Evolutionary conservation across 2,329 filamentous ascomycete species (phyloP).

Genomic region (Aspergillus costaricaensis): DNA sequence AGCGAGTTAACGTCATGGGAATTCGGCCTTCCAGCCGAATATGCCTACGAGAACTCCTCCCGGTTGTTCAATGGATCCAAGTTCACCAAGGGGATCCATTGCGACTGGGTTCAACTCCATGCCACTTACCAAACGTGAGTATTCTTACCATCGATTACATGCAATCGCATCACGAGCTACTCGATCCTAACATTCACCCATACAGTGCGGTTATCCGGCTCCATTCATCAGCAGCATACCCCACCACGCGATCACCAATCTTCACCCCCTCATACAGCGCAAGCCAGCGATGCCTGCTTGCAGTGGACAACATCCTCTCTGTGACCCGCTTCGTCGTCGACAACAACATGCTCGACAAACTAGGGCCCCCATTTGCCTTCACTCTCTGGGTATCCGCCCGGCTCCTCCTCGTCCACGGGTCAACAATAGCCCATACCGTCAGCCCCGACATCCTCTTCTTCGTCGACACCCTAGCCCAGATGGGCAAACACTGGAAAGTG

Average conservation of each 20-base stretch:
- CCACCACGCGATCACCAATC: conserved; percentile 81
- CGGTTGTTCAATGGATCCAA: conserved; percentile 70
- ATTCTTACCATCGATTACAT: neutral
- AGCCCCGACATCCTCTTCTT: conserved; percentile 79
- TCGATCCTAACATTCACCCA: conserved; percentile 22
- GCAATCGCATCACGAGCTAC: neutral
- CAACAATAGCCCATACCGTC: conserved; percentile 81
- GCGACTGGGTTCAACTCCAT: conserved; percentile 88
- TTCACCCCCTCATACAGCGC: conserved; percentile 88
- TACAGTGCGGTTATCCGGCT: conserved; percentile 75
- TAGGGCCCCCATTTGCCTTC: conserved; percentile 89
- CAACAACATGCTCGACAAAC: conserved; percentile 72
- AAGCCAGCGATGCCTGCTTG: conserved; percentile 76
- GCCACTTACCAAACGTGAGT: conserved; percentile 80
- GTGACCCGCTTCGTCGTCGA: conserved; percentile 76
- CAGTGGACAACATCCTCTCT: conserved; percentile 79
- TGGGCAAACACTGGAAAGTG: conserved; percentile 84
- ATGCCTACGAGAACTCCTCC: conserved; percentile 71
- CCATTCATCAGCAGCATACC: conserved; percentile 90
- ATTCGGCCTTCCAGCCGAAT: conserved; percentile 77
- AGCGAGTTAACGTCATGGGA: conserved; percentile 80
- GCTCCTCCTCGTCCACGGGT: conserved; percentile 83
- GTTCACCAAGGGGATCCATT: conserved; percentile 70
- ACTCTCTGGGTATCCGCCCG: conserved; percentile 90
- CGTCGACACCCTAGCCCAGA: conserved; percentile 75